A percentile compares a stretch with the other conserved stretches of the same genome.
Evolutionary conservation across 2,329 filamentous ascomycete species (phyloP).

Genomic region (Epichloe sibirici): DNA sequence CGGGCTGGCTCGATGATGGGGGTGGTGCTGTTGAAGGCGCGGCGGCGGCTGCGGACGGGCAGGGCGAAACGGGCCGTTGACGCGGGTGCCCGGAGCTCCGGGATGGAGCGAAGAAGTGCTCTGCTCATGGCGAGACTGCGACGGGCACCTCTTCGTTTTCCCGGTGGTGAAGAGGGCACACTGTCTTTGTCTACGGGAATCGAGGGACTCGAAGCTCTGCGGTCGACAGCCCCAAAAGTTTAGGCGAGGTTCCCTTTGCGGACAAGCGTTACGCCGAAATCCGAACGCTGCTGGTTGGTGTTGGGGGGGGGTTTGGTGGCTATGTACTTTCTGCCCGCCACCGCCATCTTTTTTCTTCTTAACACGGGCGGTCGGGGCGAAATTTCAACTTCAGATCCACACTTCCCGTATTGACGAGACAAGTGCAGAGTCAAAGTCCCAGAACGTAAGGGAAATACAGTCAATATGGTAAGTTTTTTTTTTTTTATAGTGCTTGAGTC

Average conservation of each 20-base stretch:
- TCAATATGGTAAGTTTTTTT: constrained; percentile 5
- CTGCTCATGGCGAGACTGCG: constrained; percentile 36
- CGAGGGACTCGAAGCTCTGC: too few species aligned
- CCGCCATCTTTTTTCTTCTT: neutral
- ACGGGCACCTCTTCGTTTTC: neutral
- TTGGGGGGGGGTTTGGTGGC: too few species aligned
- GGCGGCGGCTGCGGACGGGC: constrained; percentile 17
- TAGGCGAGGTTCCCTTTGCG: too few species aligned
- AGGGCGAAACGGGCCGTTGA: constrained; percentile 11
- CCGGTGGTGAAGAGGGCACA: neutral
- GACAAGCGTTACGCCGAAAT: too few species aligned
- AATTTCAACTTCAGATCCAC: constrained; percentile 6
- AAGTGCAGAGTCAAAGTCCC: neutral
- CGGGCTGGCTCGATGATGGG: constrained; percentile 32
- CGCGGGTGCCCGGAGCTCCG: constrained; percentile 42
- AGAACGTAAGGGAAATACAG: neutral
- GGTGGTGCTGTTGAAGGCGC: constrained; percentile 36
- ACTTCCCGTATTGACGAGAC: neutral
- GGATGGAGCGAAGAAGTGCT: constrained; percentile 48
- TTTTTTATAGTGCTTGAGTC: neutral
- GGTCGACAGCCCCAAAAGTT: too few species aligned
- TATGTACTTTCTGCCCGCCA: neutral
- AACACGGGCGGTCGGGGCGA: constrained; percentile 3
- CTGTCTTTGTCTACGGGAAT: constrained; percentile 2
- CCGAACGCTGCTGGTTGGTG: too few species aligned